A percentile compares a stretch with the other conserved stretches of the same genome.
phyloP scores from a whole-genome alignment of 305 asterid species.

The Fraxinus ornus region DNA sequence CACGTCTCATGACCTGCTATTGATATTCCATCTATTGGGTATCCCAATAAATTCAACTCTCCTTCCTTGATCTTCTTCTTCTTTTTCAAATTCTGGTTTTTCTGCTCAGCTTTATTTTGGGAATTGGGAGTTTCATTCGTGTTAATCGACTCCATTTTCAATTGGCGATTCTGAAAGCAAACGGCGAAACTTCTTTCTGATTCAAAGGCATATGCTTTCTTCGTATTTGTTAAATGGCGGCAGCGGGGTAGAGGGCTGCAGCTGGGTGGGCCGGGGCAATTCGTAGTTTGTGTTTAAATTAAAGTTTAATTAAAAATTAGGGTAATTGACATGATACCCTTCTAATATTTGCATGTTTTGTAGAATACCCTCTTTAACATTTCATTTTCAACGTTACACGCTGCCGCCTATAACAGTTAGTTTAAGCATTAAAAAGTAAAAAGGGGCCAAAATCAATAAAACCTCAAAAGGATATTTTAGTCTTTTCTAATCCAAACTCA shows the following conservation, averaged over 20 bases:
- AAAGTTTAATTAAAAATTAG: neutral
- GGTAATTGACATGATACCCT: neutral
- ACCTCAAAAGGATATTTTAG: neutral
- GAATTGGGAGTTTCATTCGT: neutral
- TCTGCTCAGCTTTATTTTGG: neutral
- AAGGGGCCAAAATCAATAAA: neutral
- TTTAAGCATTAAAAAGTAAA: neutral
- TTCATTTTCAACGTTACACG: neutral
- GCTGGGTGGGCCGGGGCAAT: neutral
- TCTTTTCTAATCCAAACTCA: neutral
- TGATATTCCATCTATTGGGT: constrained; percentile 73
- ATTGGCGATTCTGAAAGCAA: neutral
- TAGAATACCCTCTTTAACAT: neutral
- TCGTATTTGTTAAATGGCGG: neutral
- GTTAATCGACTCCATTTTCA: constrained; percentile 25
- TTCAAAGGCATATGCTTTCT: neutral
- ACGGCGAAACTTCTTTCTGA: neutral
- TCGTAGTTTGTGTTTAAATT: neutral
- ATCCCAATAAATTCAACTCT: constrained; percentile 61
- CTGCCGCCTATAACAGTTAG: neutral
- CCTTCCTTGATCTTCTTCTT: constrained; percentile 44
- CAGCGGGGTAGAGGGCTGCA: neutral
- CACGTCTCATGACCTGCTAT: constrained; percentile 95
- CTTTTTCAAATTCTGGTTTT: neutral
- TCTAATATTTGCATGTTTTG: neutral